Percentiles rank a stretch among this genome's conserved stretches.
Conservation (phyloP, 2,329 filamentous ascomycete species). For the Fusarium sp. region DNA sequence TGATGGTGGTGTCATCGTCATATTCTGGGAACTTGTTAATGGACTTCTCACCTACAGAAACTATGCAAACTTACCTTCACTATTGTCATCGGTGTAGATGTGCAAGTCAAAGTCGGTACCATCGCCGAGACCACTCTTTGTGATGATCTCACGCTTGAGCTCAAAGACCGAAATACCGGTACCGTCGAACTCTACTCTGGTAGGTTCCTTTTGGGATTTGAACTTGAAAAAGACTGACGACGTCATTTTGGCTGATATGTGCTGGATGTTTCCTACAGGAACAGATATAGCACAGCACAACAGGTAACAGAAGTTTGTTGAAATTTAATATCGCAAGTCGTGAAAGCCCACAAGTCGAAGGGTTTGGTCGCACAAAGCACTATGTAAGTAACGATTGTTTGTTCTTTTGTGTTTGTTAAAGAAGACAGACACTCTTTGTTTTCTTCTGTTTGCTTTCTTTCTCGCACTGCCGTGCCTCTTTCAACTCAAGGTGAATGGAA, state of each 20-base stretch:
- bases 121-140: conserved; percentile 90
- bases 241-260: conserved; percentile 72
- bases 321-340: conserved; percentile 36
- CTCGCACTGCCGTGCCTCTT: conserved; percentile 53
- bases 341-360: conserved; percentile 25
- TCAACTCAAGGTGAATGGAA: conserved; percentile 53
- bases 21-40: conserved; percentile 73
- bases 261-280: conserved; percentile 45
- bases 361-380: conserved; percentile 46
- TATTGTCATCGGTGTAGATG: conserved; percentile 91
- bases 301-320: conserved; percentile 36
- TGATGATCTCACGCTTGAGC: conserved; percentile 98
- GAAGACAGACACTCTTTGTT: conserved; percentile 40
- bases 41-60: background rate
- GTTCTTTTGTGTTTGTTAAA: conserved; percentile 43
- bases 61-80: conserved; percentile 75
- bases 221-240: conserved; percentile 99
- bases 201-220: conserved; percentile 97
- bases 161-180: conserved; percentile 99
- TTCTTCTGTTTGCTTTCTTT: conserved; percentile 49
- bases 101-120: conserved; percentile 96
- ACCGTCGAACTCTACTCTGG: conserved; percentile 94
- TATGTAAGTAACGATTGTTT: conserved; percentile 49
- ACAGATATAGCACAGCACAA: conserved; percentile 42
- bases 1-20: conserved; percentile 97